Evolutionary conservation across 352 stramenopile genomes (phyloP), one percentile per base, ranked within the genome.

Genomic region (Globisporangium solare): DNA sequence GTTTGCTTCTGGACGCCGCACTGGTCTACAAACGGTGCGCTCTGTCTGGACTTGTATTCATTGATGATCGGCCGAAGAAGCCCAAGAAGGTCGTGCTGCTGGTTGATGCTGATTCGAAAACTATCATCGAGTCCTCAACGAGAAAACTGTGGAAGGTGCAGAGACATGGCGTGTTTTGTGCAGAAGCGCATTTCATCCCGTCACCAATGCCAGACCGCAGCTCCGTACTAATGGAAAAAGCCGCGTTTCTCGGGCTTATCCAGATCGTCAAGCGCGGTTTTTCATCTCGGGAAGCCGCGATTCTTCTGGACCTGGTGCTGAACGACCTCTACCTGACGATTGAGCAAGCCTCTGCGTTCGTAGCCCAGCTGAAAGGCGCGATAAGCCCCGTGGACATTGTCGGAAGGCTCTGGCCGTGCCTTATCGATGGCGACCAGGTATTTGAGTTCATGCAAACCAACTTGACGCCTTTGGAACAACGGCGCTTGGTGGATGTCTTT

Each of bases 311-410:
- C 47, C 64, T 86, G 12, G 70, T 71, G 3, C 57, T 86, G 1
- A 68, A 64, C 11, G 80, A 90, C 17, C 47, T 87, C 37, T 86
- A 75, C 41, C 42, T 90, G 41, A 78, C 68, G 7, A 76, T 69
- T 1, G 42, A 52, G 0, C 66, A 77, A 6, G 76, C 79, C 2
- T 51, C 61, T 1, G 60, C 79, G 22, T 83, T 88, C 45, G 62
- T 90, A 2, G 53, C 49, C 0, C 61, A 71, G 12, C 54, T 90
- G 6, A 53, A 66, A 5, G 46, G 54, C 6, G 60, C 56, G 3
- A 56, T 87, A n/a, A 73, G 79, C 20, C 60, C 73, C 7, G 64
- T 90, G 0, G 76, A 87, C 27, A 70, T 90, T 40, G 31, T 88
- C n/a, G 77, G 69, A 17, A 62, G 72, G 46, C 58, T 83, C 2